Base-by-base conservation (phyloP, 106 monocot genomes). In the Xerophyta viscosa region DNA sequence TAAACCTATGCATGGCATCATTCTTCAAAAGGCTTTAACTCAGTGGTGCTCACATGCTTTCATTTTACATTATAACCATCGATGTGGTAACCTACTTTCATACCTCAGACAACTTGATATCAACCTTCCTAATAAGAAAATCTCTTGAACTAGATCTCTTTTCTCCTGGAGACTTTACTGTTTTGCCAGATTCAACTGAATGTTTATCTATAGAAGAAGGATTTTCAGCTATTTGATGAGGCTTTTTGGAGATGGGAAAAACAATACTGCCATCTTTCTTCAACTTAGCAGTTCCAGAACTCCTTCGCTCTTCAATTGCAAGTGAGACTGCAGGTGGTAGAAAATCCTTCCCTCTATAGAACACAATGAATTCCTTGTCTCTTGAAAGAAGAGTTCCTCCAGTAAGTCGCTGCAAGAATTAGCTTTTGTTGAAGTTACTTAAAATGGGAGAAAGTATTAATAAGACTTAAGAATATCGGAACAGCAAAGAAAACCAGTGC, bases 321-420 rank as follows among this genome's bases (percentile, higher is more conserved):
- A 24, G 43, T 37, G 86, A 90, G 26, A 98, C 74, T 31, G 86
- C 76, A 67, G 64, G 60, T 36, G 98, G 98, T 28, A 98, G 74
- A 67, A 98, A 98, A 79, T 98, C 90, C 54, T 98, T 98, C 42
- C 98, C 98, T 82, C 98, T 70, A 62, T 90, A 98, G 37, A 98
- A 77, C 36, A 75, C 61, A 65, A 98, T 82, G 58, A 76, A 98
- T 54, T 98, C 79, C 50, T 36, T 76, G 65, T 90, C 79, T 66
- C 74, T 86, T 71, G 90, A 98, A 31, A 98, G 69, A 63, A 98
- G 63, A 37, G 76, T 89, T 61, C 98, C 98, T 48, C 98, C 98
- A 65, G 98, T 90, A 41, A 86, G 52, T 56, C 48, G 54, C 98
- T 90, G 86, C 70, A 83, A 56, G 17, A 62, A 17, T 62, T 61